A percentile compares a stretch with the other conserved stretches of the same genome.
Evolutionary conservation across 352 stramenopile genomes (phyloP).

Genomic region (Pythium coloratum): DNA sequence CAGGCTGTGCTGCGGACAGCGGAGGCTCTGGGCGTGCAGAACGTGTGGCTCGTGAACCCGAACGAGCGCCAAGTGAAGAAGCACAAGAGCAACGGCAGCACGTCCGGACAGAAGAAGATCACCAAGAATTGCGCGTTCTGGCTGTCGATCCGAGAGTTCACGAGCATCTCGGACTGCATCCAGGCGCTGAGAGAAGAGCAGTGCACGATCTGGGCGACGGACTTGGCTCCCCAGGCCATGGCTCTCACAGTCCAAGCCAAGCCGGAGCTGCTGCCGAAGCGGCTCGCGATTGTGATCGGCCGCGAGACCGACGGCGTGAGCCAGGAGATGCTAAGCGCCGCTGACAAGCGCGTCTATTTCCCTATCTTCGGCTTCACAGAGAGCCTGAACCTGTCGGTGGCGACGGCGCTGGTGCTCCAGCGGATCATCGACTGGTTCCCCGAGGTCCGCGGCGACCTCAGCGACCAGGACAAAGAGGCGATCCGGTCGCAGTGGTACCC

Average conservation of each 20-base stretch:
- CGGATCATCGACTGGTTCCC: slow-evolving; percentile 82
- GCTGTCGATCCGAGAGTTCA: slow-evolving; percentile 88
- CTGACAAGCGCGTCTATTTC: slow-evolving; percentile 91
- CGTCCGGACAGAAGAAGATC: slow-evolving; percentile 56
- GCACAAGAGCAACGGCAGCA: slow-evolving; percentile 50
- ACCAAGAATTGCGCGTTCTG: slow-evolving; percentile 81
- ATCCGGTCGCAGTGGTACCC: slow-evolving; percentile 64
- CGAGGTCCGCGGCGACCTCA: slow-evolving; percentile 55
- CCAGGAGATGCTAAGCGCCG: slow-evolving; percentile 82
- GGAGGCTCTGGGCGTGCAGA: slow-evolving; percentile 92
- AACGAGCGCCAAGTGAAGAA: slow-evolving; percentile 70
- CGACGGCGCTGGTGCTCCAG: slow-evolving; percentile 91
- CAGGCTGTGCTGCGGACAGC: slow-evolving; percentile 91
- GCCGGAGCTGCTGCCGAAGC: slow-evolving; percentile 69
- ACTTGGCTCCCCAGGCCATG: slow-evolving; percentile 79
- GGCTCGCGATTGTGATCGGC: slow-evolving; percentile 92
- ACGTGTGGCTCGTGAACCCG: slow-evolving; percentile 83
- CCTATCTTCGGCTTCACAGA: slow-evolving; percentile 93
- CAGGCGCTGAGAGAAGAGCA: slow-evolving; percentile 52
- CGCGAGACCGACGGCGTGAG: slow-evolving; percentile 92
- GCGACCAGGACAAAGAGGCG: slow-evolving; percentile 40
- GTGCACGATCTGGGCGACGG: slow-evolving; percentile 90
- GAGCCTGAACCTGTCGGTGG: slow-evolving; percentile 92
- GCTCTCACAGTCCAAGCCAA: slow-evolving; percentile 39
- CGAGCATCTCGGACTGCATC: slow-evolving; percentile 81